These are phyloP conservation scores for Alternaria postmessia DNA, from an alignment of 2,329 filamentous ascomycete genomes.

Conservation along the genomic window DNA sequence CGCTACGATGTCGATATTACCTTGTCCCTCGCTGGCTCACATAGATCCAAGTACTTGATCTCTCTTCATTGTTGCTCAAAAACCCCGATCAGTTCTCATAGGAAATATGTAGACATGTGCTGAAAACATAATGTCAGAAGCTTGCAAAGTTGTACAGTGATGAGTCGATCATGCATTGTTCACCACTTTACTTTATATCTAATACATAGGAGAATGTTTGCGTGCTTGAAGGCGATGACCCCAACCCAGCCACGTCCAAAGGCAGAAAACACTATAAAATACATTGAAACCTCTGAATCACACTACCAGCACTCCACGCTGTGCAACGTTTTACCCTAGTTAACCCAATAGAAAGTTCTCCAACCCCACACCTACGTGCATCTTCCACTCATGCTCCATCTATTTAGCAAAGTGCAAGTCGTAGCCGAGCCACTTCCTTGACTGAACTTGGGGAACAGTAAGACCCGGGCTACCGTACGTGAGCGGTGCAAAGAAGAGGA, in stretches of 20 bases:
- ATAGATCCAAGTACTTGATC: neutral
- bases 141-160: neutral
- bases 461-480: conserved; percentile 96
- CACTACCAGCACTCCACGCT: conserved; percentile 11
- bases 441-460: conserved; percentile 76
- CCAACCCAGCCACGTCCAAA: neutral
- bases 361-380: neutral
- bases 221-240: neutral
- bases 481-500: conserved; percentile 92
- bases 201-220: conserved; percentile 10
- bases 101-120: neutral
- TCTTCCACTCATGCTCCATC: neutral
- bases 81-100: neutral
- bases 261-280: conserved; percentile 7
- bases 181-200: conserved; percentile 2
- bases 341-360: conserved; percentile 3
- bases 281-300: conserved; percentile 6
- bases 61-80: neutral
- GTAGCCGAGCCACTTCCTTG: conserved; percentile 95
- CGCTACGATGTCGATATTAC: neutral
- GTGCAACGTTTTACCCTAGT: conserved; percentile 19
- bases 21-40: neutral
- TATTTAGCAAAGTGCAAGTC: conserved; percentile 99
- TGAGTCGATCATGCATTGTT: conserved; percentile 1
- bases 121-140: neutral